Percentiles rank a stretch among this genome's conserved stretches.
These are phyloP conservation scores for Paraphaeosphaeria minitans DNA, from an alignment of 2,329 filamentous ascomycete species.

Conservation along the genomic window DNA sequence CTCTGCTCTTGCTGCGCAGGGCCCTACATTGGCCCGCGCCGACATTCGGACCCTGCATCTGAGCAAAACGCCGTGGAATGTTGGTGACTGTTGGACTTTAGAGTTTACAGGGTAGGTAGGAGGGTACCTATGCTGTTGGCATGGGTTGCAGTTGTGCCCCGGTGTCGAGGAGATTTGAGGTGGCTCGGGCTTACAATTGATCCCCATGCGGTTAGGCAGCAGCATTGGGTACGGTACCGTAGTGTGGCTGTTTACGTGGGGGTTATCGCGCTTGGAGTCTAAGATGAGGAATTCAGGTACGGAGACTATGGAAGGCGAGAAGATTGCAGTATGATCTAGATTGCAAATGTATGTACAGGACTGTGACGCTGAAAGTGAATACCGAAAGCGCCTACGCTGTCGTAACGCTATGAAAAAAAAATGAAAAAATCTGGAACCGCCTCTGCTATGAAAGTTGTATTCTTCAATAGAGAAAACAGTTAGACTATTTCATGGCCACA, in stretches of 20 bases:
- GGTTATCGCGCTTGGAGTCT: background rate
- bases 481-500: background rate
- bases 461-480: background rate
- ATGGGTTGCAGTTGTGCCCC: background rate
- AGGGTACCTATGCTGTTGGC: constrained; percentile 1
- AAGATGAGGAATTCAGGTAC: background rate
- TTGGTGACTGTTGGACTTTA: background rate
- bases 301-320: too few relatives aligned
- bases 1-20: background rate
- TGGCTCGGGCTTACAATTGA: background rate
- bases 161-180: background rate
- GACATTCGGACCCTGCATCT: constrained; percentile 2
- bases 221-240: too few relatives aligned
- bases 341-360: background rate
- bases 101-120: background rate
- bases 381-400: background rate
- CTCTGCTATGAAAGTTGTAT: constrained; percentile 2
- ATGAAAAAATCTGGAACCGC: background rate
- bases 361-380: background rate
- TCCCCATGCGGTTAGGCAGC: constrained; percentile 9
- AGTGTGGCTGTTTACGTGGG: background rate
- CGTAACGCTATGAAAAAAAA: background rate
- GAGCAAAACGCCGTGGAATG: background rate
- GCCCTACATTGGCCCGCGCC: background rate
- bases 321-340: too few relatives aligned